Evolutionary conservation across 2,329 filamentous ascomycete genomes (phyloP).

Genomic region (Anthostomella pinea): DNA sequence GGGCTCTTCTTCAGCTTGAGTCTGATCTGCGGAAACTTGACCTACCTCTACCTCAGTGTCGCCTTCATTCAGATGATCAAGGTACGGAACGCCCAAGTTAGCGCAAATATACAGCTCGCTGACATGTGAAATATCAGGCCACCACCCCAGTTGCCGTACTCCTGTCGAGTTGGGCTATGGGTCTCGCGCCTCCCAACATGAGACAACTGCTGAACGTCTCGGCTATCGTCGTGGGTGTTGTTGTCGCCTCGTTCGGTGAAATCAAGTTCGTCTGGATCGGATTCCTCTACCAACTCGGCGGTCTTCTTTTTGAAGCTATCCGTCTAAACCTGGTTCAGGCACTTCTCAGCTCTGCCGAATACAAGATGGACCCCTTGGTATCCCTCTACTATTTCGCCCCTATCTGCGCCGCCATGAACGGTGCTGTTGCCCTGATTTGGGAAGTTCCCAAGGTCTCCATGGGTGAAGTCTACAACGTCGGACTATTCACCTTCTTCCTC

Average conservation of each 20-base stretch:
- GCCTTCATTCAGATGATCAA: conserved; percentile 99
- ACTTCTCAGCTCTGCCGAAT: conserved; percentile 76
- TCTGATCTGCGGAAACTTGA: conserved; percentile 93
- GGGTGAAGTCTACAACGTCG: conserved; percentile 70
- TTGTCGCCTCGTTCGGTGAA: conserved; percentile 93
- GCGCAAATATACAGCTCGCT: conserved; percentile 5
- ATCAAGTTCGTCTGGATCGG: conserved; percentile 85
- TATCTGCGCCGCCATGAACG: conserved; percentile 80
- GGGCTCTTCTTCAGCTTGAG: conserved; percentile 94
- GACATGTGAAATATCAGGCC: conserved; percentile 52
- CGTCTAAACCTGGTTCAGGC: conserved; percentile 83
- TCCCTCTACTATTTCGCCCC: conserved; percentile 90
- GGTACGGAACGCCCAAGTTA: conserved; percentile 42
- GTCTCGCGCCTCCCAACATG: conserved; percentile 78
- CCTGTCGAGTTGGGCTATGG: conserved; percentile 82
- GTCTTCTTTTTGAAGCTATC: conserved; percentile 78
- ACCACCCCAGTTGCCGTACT: conserved; percentile 94
- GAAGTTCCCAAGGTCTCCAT: conserved; percentile 69
- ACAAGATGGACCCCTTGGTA: conserved; percentile 89
- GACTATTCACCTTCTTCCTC: conserved; percentile 66
- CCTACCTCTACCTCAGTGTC: conserved; percentile 92
- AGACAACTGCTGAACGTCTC: conserved; percentile 91
- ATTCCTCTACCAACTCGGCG: conserved; percentile 74
- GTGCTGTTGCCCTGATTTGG: conserved; percentile 67
- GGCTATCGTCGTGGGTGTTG: conserved; percentile 88